A percentile compares a stretch with the other conserved stretches of the same genome.
These are phyloP conservation scores for Heterococcus sp. DNA, from an alignment of 108 stramenopile species.

Conservation along the genomic window DNA sequence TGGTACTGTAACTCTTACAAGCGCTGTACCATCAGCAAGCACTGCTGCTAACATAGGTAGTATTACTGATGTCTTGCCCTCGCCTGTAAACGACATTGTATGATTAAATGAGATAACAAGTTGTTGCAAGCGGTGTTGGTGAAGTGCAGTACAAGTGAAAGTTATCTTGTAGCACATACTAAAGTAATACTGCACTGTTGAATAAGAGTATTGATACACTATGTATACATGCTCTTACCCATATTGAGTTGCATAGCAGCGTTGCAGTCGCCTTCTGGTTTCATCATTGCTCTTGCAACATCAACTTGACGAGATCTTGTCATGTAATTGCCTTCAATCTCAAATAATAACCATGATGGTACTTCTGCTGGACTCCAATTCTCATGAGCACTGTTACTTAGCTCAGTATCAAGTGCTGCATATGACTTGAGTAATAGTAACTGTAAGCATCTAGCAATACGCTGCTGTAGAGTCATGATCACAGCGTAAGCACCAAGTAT, in stretches of 20 bases:
- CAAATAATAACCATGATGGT: background rate
- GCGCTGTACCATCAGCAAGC: background rate
- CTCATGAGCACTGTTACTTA: background rate
- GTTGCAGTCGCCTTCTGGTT: background rate
- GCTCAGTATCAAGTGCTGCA: background rate
- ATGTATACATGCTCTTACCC: background rate
- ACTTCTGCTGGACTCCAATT: background rate
- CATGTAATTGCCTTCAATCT: background rate
- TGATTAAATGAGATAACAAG: no score
- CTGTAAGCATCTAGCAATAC: background rate
- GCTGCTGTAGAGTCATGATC: background rate
- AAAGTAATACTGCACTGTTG: no score
- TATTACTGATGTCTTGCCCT: background rate
- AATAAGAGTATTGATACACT: background rate
- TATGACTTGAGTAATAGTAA: background rate
- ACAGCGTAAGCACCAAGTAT: background rate
- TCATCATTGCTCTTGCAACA: background rate
- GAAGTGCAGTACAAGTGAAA: no score
- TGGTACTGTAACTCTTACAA: background rate
- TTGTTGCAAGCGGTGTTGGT: no score
- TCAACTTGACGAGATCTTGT: background rate
- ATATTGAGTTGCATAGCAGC: background rate
- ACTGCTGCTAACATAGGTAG: background rate
- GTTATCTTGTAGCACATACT: no score
- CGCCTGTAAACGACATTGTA: no score